phyloP scores from a whole-genome alignment of 108 stramenopile species.

The Epipyxis sp. region DNA sequence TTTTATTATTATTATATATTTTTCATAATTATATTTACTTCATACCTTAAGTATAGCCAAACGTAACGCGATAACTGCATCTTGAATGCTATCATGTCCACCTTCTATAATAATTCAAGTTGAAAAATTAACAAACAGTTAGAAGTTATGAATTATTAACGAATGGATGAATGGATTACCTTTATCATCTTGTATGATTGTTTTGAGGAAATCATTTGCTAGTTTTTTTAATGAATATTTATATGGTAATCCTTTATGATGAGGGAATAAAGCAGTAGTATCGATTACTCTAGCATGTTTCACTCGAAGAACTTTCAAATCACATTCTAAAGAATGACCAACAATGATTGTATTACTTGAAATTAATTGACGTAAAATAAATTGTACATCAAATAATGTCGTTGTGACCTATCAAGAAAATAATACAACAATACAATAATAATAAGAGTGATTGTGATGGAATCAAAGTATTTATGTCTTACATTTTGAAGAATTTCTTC shows the following conservation, averaged over 20 bases:
- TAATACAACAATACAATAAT: too few relatives aligned
- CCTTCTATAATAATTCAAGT: too few relatives aligned
- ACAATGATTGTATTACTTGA: neutral
- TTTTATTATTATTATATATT: too few relatives aligned
- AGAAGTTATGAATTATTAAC: too few relatives aligned
- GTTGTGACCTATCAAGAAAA: too few relatives aligned
- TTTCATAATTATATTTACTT: too few relatives aligned
- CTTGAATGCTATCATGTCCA: slow-evolving; percentile 27
- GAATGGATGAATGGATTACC: too few relatives aligned
- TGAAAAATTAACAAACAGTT: too few relatives aligned
- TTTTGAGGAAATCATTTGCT: neutral
- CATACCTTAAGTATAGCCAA: slow-evolving; percentile 8
- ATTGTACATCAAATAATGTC: slow-evolving; percentile 12
- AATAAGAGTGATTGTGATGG: too few relatives aligned
- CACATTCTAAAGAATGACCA: slow-evolving; percentile 27
- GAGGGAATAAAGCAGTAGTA: neutral
- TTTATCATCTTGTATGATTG: slow-evolving; percentile 27
- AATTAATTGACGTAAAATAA: neutral
- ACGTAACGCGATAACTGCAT: neutral
- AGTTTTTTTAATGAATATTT: slow-evolving; percentile 27
- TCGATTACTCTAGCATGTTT: slow-evolving; percentile 15
- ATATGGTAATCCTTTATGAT: slow-evolving; percentile 18
- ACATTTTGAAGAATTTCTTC: neutral
- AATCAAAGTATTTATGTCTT: too few relatives aligned
- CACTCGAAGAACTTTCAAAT: neutral